Evolutionary conservation across 2,329 filamentous ascomycete species (phyloP).

Genomic region (Didymella segeticola): DNA sequence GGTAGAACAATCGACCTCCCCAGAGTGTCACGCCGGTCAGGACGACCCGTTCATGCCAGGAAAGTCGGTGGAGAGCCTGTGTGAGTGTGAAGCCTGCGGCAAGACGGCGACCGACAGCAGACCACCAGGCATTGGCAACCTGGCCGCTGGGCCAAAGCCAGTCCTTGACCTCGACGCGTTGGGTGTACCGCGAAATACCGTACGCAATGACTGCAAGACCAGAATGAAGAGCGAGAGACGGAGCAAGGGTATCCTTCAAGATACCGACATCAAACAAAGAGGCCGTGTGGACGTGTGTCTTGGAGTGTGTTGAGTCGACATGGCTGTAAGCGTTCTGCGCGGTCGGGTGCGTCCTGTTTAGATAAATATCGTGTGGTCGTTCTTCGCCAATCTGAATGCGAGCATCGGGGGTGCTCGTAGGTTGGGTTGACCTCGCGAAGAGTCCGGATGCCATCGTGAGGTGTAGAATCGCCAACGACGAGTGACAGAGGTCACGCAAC

Average conservation of each 20-base stretch:
- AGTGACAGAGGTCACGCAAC: background rate
- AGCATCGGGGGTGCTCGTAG: conserved; percentile 35
- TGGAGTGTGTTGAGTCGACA: conserved; percentile 43
- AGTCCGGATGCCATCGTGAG: conserved; percentile 16
- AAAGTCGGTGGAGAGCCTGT: conserved; percentile 57
- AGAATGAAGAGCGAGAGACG: conserved; percentile 62
- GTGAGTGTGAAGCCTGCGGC: conserved; percentile 55
- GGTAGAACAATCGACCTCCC: conserved; percentile 64
- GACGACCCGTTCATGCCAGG: conserved; percentile 63
- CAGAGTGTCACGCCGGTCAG: conserved; percentile 64
- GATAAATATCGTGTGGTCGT: conserved; percentile 43
- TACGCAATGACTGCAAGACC: conserved; percentile 61
- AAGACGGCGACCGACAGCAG: conserved; percentile 61
- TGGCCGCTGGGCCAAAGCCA: conserved; percentile 64
- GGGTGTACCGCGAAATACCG: conserved; percentile 58
- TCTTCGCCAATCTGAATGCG: conserved; percentile 42
- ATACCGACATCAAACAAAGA: conserved; percentile 57
- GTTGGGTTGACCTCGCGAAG: conserved; percentile 9
- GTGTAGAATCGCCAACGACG: background rate
- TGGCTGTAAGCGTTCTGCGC: conserved; percentile 18
- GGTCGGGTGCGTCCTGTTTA: conserved; percentile 32
- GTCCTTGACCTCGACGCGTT: conserved; percentile 67
- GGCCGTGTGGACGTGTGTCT: conserved; percentile 38
- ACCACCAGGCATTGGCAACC: conserved; percentile 67
- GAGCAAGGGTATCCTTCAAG: conserved; percentile 60